Evolutionary conservation across 140 eudicot species (phyloP).

Genomic region (Senecio squalidus): DNA sequence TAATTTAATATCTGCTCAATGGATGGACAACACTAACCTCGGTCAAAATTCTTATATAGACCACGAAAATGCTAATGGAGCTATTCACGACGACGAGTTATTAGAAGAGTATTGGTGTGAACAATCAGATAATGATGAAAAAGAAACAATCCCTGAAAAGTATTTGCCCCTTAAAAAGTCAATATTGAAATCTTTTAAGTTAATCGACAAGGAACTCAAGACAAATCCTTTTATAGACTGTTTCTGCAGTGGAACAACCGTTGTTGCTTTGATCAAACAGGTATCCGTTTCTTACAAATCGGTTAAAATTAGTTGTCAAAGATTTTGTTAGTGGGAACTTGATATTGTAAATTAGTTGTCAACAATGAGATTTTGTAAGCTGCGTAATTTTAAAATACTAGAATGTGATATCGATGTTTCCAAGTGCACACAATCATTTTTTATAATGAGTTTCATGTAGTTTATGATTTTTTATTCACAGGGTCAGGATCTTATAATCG

Average conservation of each 20-base stretch:
- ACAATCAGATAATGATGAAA: conserved; percentile 42
- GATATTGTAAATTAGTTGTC: no score
- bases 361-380: no score
- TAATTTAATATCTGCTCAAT: conserved; percentile 24
- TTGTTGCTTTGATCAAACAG: conserved; percentile 67
- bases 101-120: conserved; percentile 53
- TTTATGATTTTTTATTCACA: no score
- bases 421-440: no score
- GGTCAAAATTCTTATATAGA: conserved; percentile 8
- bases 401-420: no score
- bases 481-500: no score
- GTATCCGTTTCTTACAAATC: conserved; percentile 21
- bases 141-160: conserved; percentile 44
- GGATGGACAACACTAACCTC: conserved; percentile 20
- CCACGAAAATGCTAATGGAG: conserved; percentile 21
- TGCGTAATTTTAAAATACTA: no score
- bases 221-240: conserved; percentile 59
- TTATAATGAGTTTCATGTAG: no score
- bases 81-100: conserved; percentile 29
- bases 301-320: no score
- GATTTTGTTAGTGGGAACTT: no score
- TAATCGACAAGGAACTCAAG: conserved; percentile 70
- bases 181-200: conserved; percentile 56
- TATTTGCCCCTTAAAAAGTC: conserved; percentile 53
- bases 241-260: conserved; percentile 75